Evolutionary conservation across 331 rosid genomes (phyloP).

Genomic region (Malus hybrid): DNA sequence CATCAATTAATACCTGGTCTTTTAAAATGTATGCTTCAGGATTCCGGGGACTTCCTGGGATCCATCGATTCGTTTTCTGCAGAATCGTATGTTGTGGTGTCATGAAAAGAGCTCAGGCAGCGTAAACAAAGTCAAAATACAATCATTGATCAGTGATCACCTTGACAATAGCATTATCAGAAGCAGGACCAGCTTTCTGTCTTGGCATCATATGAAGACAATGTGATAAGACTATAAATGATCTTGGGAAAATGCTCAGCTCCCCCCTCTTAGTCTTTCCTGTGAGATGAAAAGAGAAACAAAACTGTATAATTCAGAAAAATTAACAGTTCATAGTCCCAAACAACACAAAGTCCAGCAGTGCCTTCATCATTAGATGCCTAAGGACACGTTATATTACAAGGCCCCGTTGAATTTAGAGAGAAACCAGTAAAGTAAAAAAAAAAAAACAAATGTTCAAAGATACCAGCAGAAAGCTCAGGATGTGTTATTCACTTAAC

Average conservation of each 20-base stretch:
- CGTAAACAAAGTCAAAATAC: background rate
- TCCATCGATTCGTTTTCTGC: conserved; percentile 61
- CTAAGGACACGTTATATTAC: background rate
- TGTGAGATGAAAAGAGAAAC: conserved; percentile 7
- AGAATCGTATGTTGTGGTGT: background rate
- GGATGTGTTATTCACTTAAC: background rate
- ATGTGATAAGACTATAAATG: conserved; percentile 61
- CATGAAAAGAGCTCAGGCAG: conserved; percentile 4
- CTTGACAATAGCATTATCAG: conserved; percentile 51
- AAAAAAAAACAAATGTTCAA: too few species aligned
- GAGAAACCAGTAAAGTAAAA: background rate
- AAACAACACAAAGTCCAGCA: background rate
- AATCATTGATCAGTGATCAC: conserved; percentile 9
- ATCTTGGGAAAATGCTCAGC: conserved; percentile 78
- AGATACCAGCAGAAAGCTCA: background rate
- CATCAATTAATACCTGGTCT: conserved; percentile 63
- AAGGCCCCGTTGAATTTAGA: background rate
- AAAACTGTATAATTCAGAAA: background rate
- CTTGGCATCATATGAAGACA: conserved; percentile 96
- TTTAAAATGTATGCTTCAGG: conserved; percentile 73
- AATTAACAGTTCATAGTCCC: background rate
- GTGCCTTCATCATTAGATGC: background rate
- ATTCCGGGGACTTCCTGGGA: conserved; percentile 80
- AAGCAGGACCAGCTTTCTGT: conserved; percentile 57
- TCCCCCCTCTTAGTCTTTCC: conserved; percentile 98